These are phyloP conservation scores for Salvia hispanica DNA, from an alignment of 257 asterid species.

Conservation along the genomic window DNA sequence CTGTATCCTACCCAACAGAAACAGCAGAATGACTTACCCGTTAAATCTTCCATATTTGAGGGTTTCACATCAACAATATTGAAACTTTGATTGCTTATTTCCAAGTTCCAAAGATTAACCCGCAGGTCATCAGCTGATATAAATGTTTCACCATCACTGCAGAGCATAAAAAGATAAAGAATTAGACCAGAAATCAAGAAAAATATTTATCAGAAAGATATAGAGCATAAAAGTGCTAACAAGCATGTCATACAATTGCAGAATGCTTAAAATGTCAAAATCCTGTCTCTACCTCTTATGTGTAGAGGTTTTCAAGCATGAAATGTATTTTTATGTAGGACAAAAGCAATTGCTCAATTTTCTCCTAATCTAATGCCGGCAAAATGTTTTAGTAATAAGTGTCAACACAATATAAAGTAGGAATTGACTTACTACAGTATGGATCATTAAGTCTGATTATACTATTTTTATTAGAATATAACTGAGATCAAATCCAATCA, in stretches of 20 bases:
- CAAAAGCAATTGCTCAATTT: constrained; percentile 6
- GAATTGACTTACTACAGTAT: background rate
- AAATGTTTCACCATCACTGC: constrained; percentile 90
- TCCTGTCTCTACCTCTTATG: constrained; percentile 21
- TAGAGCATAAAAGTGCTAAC: constrained; percentile 20
- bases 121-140: constrained; percentile 93
- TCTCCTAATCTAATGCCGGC: constrained; percentile 17
- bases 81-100: constrained; percentile 86
- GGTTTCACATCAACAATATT: constrained; percentile 92
- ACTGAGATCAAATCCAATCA: constrained; percentile 24
- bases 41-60: constrained; percentile 87
- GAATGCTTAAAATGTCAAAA: constrained; percentile 13
- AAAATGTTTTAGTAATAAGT: constrained; percentile 14
- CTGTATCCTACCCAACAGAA: constrained; percentile 20
- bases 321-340: constrained; percentile 13
- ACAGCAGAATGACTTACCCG: constrained; percentile 48
- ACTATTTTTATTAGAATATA: background rate
- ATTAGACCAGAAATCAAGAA: constrained; percentile 8
- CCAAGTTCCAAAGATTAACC: constrained; percentile 89
- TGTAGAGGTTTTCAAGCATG: constrained; percentile 8
- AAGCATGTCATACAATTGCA: constrained; percentile 16
- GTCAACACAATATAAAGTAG: constrained; percentile 4
- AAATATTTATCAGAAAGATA: constrained; percentile 19
- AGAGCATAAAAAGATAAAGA: constrained; percentile 28
- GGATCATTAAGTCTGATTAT: background rate